A percentile compares a stretch with the other conserved stretches of the same genome.
Evolutionary conservation across 1,284 basidiomycete species (phyloP).

Genomic region (Naganishia sp.): DNA sequence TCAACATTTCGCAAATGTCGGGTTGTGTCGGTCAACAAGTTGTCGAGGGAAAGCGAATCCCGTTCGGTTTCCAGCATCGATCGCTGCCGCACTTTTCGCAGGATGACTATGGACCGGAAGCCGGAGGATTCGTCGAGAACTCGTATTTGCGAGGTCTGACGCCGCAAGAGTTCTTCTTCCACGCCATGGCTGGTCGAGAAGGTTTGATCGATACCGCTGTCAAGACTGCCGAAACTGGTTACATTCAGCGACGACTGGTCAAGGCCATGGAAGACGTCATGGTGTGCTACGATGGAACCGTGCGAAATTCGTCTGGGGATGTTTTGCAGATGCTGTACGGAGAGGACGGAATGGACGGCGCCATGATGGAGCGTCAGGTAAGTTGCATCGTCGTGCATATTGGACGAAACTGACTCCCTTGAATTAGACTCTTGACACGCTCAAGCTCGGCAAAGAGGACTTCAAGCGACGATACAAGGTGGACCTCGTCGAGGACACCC

Average conservation of each 20-base stretch:
- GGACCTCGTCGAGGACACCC: conserved; percentile 72
- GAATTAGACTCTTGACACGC: conserved; percentile 71
- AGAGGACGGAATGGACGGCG: conserved; percentile 98
- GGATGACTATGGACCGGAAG: conserved; percentile 97
- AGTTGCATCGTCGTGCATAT: conserved; percentile 25
- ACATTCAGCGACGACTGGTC: conserved; percentile 96
- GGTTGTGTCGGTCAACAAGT: conserved; percentile 98
- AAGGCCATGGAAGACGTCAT: conserved; percentile 98
- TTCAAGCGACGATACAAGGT: conserved; percentile 91
- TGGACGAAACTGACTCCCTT: not conserved
- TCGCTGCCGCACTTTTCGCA: conserved; percentile 97
- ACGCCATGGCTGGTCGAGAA: conserved; percentile 99
- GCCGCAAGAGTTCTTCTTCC: conserved; percentile 99
- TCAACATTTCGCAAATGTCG: conserved; percentile 99
- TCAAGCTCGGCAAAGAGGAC: conserved; percentile 75
- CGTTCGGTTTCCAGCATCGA: conserved; percentile 96
- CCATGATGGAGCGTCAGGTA: conserved; percentile 89
- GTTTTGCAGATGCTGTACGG: conserved; percentile 96
- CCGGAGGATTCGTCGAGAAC: conserved; percentile 99
- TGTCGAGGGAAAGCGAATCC: conserved; percentile 97
- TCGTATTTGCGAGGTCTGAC: conserved; percentile 98
- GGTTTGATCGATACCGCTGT: conserved; percentile 99
- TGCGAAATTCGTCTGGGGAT: conserved; percentile 93
- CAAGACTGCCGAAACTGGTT: conserved; percentile 99
- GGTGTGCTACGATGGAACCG: conserved; percentile 97